These are phyloP conservation scores for Setomelanomma holmii DNA, from an alignment of 2,329 filamentous ascomycete genomes.

Conservation along the genomic window DNA sequence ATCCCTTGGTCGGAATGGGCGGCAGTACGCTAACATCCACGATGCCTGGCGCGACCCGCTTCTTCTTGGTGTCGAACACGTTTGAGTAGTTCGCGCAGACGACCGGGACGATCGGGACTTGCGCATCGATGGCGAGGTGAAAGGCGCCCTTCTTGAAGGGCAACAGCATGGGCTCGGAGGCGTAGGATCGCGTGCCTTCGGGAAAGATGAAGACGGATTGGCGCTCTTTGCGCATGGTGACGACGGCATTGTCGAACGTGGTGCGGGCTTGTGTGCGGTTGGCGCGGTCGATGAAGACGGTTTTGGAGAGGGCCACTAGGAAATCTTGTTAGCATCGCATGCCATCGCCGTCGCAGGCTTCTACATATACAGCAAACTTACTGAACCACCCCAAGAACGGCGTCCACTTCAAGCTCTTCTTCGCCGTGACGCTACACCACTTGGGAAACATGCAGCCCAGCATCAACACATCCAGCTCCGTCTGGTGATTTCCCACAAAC, in stretches of 20 bases:
- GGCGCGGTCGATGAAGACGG: constrained; percentile 93
- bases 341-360: neutral
- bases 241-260: constrained; percentile 83
- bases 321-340: neutral
- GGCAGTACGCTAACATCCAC: constrained; percentile 62
- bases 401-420: constrained; percentile 77
- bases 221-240: constrained; percentile 73
- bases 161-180: constrained; percentile 78
- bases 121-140: constrained; percentile 91
- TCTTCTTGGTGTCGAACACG: constrained; percentile 55
- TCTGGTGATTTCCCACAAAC: constrained; percentile 95
- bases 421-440: constrained; percentile 92
- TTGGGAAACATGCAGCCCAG: constrained; percentile 87
- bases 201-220: constrained; percentile 85
- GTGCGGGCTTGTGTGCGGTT: constrained; percentile 82
- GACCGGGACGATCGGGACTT: constrained; percentile 89
- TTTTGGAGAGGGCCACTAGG: constrained; percentile 75
- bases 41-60: constrained; percentile 50
- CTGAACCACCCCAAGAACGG: constrained; percentile 96
- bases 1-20: constrained; percentile 45
- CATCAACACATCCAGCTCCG: constrained; percentile 93
- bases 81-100: constrained; percentile 60
- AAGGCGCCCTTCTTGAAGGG: constrained; percentile 99
- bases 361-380: constrained; percentile 42
- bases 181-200: constrained; percentile 92